A percentile compares a stretch with the other conserved stretches of the same genome.
phyloP scores from a whole-genome alignment of 495 filamentous ascomycete species.

The Hypoxylon crocopeplum region DNA sequence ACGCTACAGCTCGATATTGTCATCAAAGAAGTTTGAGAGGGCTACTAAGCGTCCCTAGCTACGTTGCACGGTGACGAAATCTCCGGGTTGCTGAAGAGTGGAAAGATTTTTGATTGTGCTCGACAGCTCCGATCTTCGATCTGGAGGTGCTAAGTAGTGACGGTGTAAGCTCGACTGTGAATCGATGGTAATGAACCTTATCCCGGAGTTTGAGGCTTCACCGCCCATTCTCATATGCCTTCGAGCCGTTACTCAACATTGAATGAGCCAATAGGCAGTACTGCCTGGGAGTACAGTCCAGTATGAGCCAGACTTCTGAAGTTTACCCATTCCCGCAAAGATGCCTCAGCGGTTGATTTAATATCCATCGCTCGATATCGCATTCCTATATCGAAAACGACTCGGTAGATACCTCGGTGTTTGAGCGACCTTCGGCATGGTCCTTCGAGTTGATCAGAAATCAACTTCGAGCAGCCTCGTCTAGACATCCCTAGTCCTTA shows the following conservation, averaged over 20 bases:
- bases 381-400: slow-evolving; percentile 1
- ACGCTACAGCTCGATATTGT: slow-evolving; percentile 6
- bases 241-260: slow-evolving; percentile 18
- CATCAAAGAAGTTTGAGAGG: slow-evolving; percentile 7
- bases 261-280: slow-evolving; percentile 7
- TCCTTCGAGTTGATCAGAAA: slow-evolving; percentile 4
- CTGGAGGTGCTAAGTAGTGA: background rate
- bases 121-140: background rate
- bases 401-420: slow-evolving; percentile 4
- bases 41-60: slow-evolving; percentile 4
- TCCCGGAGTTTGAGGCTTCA: slow-evolving; percentile 1
- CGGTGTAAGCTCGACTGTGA: slow-evolving; percentile 5
- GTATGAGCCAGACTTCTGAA: slow-evolving; percentile 5
- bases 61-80: slow-evolving; percentile 14
- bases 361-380: slow-evolving; percentile 7
- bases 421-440: slow-evolving; percentile 6
- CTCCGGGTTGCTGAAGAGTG: slow-evolving; percentile 2
- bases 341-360: slow-evolving; percentile 10
- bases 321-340: background rate
- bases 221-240: background rate
- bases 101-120: slow-evolving; percentile 9
- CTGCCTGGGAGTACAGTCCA: slow-evolving; percentile 4
- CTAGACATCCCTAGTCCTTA: slow-evolving; percentile 5
- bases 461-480: slow-evolving; percentile 9
- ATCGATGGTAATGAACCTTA: slow-evolving; percentile 9